Evolutionary conservation across 768 basidiomycete species (phyloP), one percentile per base, ranked within the genome.

Genomic region (Pulveroboletus sp.): DNA sequence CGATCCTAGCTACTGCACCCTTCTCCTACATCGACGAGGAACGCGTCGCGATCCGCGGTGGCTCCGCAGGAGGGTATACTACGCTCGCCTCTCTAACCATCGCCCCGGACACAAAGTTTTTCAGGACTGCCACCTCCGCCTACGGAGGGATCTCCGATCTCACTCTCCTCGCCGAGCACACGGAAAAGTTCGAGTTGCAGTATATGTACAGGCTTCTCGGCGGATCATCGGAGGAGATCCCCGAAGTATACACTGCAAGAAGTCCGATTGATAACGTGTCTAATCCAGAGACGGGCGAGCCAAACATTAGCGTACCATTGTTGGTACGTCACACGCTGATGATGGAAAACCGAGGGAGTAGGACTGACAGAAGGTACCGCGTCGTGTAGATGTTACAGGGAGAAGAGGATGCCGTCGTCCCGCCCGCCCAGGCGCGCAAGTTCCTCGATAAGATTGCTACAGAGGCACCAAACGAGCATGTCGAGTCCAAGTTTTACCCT

Each of bases 41-140:
- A 31, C 81, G 87, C 8, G 72, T 78, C 2, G 77, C 80, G 4
- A 84, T 91, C 56, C 80, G 84, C 2, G 88, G 89, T 0, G 74
- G 78, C 0, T 86, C 85, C 8, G 77, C 86, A 4, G 87, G 88
- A 13, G 88, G 88, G 0, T 88, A 74, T 60, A 86, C 85, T 1
- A 75, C 76, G 1, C 79, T 92, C n/a, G 67, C 68, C 1, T 73
- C 71, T 51, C 43, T 65, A 14, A 38, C 37, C 13, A 38, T 38
- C 37, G 37, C 37, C 7, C 37, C 37, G 22, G 14, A 38, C 20
- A 22, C 37, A 13, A 14, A 7, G 37, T 38, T 59, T 8, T 72
- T 73, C 17, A 88, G 23, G 8, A 14, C 20, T 22, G 37, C 20
- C 22, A 23, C 37, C 37, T 38, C 37, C 2, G 37, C 37, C 0